Base-by-base conservation (phyloP, 2,329 filamentous ascomycete species). In the Ploettnerulaceae sp. region DNA sequence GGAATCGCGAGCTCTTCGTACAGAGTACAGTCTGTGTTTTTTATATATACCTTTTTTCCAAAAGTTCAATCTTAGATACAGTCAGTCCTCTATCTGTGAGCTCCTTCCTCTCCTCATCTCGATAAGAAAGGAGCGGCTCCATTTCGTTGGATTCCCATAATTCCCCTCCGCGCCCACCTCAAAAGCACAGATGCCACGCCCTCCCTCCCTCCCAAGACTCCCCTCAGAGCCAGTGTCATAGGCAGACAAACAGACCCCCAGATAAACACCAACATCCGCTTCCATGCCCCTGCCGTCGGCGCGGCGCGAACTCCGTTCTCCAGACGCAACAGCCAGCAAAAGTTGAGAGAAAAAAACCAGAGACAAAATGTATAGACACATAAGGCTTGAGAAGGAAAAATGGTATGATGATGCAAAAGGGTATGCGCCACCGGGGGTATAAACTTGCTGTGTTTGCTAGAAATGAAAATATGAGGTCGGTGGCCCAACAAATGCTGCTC, bases 161-260 rank as follows among this genome's bases (percentile, higher is more conserved):
- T 42, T 28, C 40, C 21, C 53, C 53, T 53, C 55, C 57, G 46
- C 53, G 54, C 57, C 53, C 53, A 52, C 55, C 52, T 51, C 37
- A 44, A 57, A 56, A 53, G 25, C 29, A 45, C 46, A 50, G 42
- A 48, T 45, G 40, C 45, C 40, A 42, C n/a, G n/a, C n/a, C n/a
- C n/a, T n/a, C n/a, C n/a, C n/a, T n/a, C n/a, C n/a, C 28, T 42
- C 31, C 26, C 36, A 37, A 38, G 31, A 43, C 45, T 39, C 29
- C 29, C 43, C 18, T 18, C 15, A n/a, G n/a, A n/a, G n/a, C n/a
- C n/a, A n/a, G n/a, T n/a, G n/a, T n/a, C 32, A 14, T 12, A 18
- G 15, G 37, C 32, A 24, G 45, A 26, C 24, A 33, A 35, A 25
- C 33, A 26, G 29, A 7, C 15, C 22, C 35, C 39, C 26, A 40